Evolutionary conservation across 495 filamentous ascomycete genomes (phyloP).

Genomic region (Chlorociboria aeruginascens): DNA sequence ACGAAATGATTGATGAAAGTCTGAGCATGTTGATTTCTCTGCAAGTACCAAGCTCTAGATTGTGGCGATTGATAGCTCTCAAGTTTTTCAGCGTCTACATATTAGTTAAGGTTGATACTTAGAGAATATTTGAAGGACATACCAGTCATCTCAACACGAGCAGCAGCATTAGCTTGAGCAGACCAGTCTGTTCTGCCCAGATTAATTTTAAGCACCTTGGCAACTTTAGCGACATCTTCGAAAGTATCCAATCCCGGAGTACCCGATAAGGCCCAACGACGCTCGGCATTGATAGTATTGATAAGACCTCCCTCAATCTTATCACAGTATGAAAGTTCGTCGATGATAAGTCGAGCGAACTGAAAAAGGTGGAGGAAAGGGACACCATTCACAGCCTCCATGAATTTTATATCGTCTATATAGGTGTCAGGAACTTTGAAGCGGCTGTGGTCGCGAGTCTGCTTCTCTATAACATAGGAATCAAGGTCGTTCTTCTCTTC

Average conservation of each 20-base stretch:
- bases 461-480: no score
- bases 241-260: conserved; percentile 50
- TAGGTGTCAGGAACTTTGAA: not conserved
- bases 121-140: not conserved
- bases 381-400: not conserved
- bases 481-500: no score
- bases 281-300: no score
- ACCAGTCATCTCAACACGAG: conserved; percentile 25
- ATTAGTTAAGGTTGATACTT: not conserved
- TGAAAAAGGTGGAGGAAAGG: conserved; percentile 47
- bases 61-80: conserved; percentile 20
- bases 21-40: conserved; percentile 37
- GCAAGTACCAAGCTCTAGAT: conserved; percentile 39
- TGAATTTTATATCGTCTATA: not conserved
- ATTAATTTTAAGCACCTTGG: conserved; percentile 40
- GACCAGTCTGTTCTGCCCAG: conserved; percentile 40
- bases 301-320: conserved; percentile 5
- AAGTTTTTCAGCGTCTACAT: conserved; percentile 5
- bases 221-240: conserved; percentile 48
- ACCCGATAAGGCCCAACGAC: conserved; percentile 54
- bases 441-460: no score
- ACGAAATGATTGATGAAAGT: conserved; percentile 40
- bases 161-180: conserved; percentile 1
- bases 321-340: conserved; percentile 50
- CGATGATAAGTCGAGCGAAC: conserved; percentile 50